Percentiles rank a stretch among this genome's conserved stretches.
These are phyloP conservation scores for Kurtzmaniella cleridarum DNA, from an alignment of 805 yeast genomes.

Conservation along the genomic window DNA sequence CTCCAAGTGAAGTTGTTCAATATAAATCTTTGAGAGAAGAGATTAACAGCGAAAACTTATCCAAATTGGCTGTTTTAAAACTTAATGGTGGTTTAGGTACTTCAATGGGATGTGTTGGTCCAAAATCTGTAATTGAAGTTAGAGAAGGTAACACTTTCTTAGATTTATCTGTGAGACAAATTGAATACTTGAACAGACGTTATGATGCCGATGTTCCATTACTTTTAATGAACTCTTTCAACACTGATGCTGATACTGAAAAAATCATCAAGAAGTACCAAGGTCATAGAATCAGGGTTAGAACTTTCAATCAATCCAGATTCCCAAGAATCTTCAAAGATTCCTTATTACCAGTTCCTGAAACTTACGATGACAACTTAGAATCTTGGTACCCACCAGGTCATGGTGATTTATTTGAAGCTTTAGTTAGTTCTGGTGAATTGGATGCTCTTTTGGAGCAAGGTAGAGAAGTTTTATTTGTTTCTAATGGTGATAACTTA, in stretches of 20 bases:
- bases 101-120: slow-evolving; percentile 99
- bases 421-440: slow-evolving; percentile 84
- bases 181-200: slow-evolving; percentile 86
- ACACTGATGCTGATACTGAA: slow-evolving; percentile 94
- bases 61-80: slow-evolving; percentile 90
- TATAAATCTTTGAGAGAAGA: slow-evolving; percentile 46
- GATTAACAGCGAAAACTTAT: slow-evolving; percentile 43
- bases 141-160: slow-evolving; percentile 97
- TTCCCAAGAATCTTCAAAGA: slow-evolving; percentile 95
- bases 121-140: slow-evolving; percentile 95
- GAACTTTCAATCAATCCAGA: slow-evolving; percentile 96
- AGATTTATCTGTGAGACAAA: slow-evolving; percentile 94
- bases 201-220: slow-evolving; percentile 93
- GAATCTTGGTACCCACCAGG: slow-evolving; percentile 99
- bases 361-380: slow-evolving; percentile 60
- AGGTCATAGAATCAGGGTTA: slow-evolving; percentile 91
- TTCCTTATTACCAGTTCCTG: slow-evolving; percentile 93
- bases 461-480: slow-evolving; percentile 93
- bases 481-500: slow-evolving; percentile 95
- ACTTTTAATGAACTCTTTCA: slow-evolving; percentile 96
- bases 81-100: slow-evolving; percentile 98
- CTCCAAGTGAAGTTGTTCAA: slow-evolving; percentile 81
- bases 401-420: slow-evolving; percentile 95
- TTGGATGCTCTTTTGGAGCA: slow-evolving; percentile 82
- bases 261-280: slow-evolving; percentile 93